phyloP scores from a whole-genome alignment of 768 basidiomycete genomes.

The Gyrodon lividus region DNA sequence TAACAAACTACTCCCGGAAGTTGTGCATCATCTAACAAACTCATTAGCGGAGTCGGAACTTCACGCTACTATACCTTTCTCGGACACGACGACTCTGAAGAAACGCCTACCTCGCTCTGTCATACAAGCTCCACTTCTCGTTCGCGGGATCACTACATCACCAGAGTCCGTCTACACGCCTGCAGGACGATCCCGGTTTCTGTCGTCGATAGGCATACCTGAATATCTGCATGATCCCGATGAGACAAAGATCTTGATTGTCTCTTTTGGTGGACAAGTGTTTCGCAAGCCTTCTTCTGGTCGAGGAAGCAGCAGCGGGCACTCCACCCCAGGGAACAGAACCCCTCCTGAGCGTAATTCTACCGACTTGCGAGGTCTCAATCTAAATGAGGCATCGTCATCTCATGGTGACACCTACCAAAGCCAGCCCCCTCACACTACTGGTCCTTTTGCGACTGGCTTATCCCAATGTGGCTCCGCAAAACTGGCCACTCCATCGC shows the following conservation, averaged over 20 bases:
- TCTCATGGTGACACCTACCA: neutral
- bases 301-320: slow-evolving; percentile 34
- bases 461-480: slow-evolving; percentile 22
- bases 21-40: slow-evolving; percentile 42
- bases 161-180: slow-evolving; percentile 47
- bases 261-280: slow-evolving; percentile 80
- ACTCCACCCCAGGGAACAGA: slow-evolving; percentile 33
- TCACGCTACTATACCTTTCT: slow-evolving; percentile 45
- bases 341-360: slow-evolving; percentile 1
- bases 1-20: slow-evolving; percentile 45
- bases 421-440: neutral
- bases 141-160: slow-evolving; percentile 49
- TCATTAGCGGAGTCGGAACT: slow-evolving; percentile 32
- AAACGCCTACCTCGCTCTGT: slow-evolving; percentile 39
- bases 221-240: slow-evolving; percentile 42
- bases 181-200: slow-evolving; percentile 52
- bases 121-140: slow-evolving; percentile 63
- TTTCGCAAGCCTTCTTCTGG: slow-evolving; percentile 49
- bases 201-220: slow-evolving; percentile 61
- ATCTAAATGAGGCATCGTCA: neutral
- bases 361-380: neutral
- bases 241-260: slow-evolving; percentile 62
- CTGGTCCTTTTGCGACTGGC: neutral
- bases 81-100: slow-evolving; percentile 6
- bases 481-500: slow-evolving; percentile 47